Conservation (phyloP, 2,329 filamentous ascomycete species). For the Fusarium sterilihyphosum region DNA sequence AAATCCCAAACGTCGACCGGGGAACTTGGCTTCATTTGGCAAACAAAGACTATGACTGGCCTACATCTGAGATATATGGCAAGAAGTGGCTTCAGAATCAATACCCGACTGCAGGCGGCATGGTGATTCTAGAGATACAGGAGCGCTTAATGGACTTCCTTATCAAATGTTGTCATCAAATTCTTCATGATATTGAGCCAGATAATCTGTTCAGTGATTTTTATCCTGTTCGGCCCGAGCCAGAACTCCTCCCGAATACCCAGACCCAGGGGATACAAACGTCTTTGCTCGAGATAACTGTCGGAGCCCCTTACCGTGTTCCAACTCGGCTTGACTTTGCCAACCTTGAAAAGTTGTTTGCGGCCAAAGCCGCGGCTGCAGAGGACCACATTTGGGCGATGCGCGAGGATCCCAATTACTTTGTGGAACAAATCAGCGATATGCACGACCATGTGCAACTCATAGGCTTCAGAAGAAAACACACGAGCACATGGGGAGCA, state of each 20-base stretch:
- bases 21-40: background rate
- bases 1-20: accelerated
- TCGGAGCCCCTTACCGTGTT: background rate
- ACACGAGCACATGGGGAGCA: background rate
- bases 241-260: accelerated
- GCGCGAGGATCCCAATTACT: background rate
- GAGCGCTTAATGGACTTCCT: background rate
- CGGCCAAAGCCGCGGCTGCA: accelerated
- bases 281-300: accelerated
- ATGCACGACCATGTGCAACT: background rate
- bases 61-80: background rate
- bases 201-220: accelerated
- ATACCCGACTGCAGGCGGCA: too few species aligned
- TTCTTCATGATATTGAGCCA: accelerated
- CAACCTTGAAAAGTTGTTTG: background rate
- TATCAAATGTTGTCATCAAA: background rate
- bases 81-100: too few species aligned
- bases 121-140: background rate
- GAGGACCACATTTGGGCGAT: background rate
- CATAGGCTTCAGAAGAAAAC: background rate
- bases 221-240: background rate
- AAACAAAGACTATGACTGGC: background rate
- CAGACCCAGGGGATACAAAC: background rate
- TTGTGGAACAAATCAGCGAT: background rate
- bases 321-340: background rate